These are phyloP conservation scores for Kodamaea neixiangensis DNA, from an alignment of 805 yeast genomes.

Conservation along the genomic window DNA sequence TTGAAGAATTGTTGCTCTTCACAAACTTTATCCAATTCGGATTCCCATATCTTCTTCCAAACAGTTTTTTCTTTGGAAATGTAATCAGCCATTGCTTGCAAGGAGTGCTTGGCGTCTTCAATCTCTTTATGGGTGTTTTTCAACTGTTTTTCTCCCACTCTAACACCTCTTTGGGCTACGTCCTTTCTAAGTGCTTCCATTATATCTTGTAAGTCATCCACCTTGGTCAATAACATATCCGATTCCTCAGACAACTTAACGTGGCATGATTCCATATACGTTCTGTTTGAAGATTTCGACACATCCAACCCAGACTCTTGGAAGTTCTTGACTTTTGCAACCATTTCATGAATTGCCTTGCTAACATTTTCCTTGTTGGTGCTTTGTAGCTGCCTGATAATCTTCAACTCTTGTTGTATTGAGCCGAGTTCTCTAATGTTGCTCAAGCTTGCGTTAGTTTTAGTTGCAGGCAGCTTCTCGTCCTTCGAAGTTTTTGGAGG, in stretches of 20 bases:
- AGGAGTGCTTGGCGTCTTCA: conserved; percentile 51
- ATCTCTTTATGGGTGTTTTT: conserved; percentile 67
- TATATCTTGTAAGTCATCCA: conserved; percentile 89
- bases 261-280: conserved; percentile 78
- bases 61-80: conserved; percentile 72
- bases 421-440: conserved; percentile 34
- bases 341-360: conserved; percentile 44
- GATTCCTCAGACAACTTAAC: conserved; percentile 72
- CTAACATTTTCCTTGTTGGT: conserved; percentile 45
- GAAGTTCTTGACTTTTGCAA: conserved; percentile 51
- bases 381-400: conserved; percentile 56
- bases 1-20: conserved; percentile 93
- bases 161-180: conserved; percentile 87
- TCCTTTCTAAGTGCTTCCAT: conserved; percentile 88
- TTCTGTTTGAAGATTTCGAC: conserved; percentile 40
- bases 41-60: conserved; percentile 92
- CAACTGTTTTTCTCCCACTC: conserved; percentile 75
- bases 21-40: conserved; percentile 83
- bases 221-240: conserved; percentile 69
- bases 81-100: conserved; percentile 58
- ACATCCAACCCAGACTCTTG: conserved; percentile 47
- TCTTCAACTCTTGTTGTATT: conserved; percentile 59
- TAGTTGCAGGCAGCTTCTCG: conserved; percentile 1
- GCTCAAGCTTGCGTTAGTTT: conserved; percentile 8
- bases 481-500: conserved; percentile 7